Evolutionary conservation across 768 basidiomycete genomes (phyloP).

Genomic region (Myochromella boudieri): DNA sequence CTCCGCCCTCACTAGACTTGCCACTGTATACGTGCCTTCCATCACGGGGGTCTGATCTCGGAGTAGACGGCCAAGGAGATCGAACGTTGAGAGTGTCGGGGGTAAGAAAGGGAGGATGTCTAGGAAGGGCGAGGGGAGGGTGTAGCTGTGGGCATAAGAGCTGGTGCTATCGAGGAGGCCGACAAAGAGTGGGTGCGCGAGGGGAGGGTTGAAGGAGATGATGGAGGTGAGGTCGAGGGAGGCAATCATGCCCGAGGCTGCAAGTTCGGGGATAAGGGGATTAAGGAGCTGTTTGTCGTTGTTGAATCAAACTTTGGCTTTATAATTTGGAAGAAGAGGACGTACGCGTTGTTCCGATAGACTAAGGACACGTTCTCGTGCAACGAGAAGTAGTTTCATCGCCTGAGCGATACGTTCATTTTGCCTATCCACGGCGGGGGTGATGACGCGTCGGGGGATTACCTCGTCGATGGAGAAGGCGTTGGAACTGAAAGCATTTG

Average conservation of each 20-base stretch:
- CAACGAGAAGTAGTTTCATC: conserved; percentile 67
- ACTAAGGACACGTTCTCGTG: conserved; percentile 69
- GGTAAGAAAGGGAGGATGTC: conserved; percentile 66
- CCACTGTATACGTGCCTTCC: conserved; percentile 52
- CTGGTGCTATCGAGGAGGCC: conserved; percentile 46
- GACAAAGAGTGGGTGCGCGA: conserved; percentile 68
- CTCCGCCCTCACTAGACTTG: conserved; percentile 62
- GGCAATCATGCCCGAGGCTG: conserved; percentile 53
- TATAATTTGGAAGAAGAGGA: conserved; percentile 6
- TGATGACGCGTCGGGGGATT: conserved; percentile 30
- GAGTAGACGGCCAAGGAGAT: conserved; percentile 68
- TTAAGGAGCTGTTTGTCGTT: conserved; percentile 42
- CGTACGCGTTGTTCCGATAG: conserved; percentile 75
- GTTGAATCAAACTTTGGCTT: conserved; percentile 2
- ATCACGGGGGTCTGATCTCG: conserved; percentile 54
- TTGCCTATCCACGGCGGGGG: conserved; percentile 52
- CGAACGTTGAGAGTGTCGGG: conserved; percentile 71
- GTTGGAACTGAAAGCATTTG: conserved; percentile 13
- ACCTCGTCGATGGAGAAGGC: too few species aligned
- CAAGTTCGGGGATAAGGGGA: conserved; percentile 48
- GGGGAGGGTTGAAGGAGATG: conserved; percentile 63
- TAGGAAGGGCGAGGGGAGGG: conserved; percentile 51
- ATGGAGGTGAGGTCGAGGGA: conserved; percentile 68
- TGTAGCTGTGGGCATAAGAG: conserved; percentile 35
- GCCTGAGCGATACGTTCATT: conserved; percentile 61